Percentiles rank a stretch among this genome's conserved stretches.
Conservation (phyloP, 495 filamentous ascomycete genomes). For the Amniculicola lignicola region DNA sequence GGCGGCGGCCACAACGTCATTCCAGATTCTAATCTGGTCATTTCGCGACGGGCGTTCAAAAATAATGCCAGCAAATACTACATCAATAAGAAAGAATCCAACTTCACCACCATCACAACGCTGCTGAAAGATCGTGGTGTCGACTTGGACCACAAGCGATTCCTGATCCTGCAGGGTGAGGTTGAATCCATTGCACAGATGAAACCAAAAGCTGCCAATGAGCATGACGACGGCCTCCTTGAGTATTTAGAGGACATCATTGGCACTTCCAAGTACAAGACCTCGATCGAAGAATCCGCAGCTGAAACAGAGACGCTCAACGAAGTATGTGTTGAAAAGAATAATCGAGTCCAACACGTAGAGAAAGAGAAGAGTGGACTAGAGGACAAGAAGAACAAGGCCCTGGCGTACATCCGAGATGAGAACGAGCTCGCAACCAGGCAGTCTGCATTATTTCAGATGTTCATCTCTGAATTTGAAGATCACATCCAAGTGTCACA, state of each 20-base stretch:
- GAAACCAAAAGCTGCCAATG: slow-evolving; percentile 91
- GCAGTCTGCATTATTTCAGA: slow-evolving; percentile 84
- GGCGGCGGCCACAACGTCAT: slow-evolving; percentile 69
- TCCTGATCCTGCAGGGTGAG: slow-evolving; percentile 94
- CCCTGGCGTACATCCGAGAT: slow-evolving; percentile 78
- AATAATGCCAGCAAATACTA: slow-evolving; percentile 98
- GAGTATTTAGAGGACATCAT: slow-evolving; percentile 99
- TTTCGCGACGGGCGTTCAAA: slow-evolving; percentile 92
- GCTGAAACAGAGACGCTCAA: slow-evolving; percentile 86
- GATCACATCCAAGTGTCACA: slow-evolving; percentile 88
- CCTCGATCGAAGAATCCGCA: slow-evolving; percentile 90
- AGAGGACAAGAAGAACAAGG: slow-evolving; percentile 95
- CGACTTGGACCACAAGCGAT: slow-evolving; percentile 96
- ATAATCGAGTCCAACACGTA: slow-evolving; percentile 88
- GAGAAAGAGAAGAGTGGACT: slow-evolving; percentile 92
- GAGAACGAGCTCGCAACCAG: slow-evolving; percentile 91
- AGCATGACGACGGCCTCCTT: slow-evolving; percentile 92
- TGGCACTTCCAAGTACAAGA: slow-evolving; percentile 95
- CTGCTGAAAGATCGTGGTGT: slow-evolving; percentile 86
- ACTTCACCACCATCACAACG: slow-evolving; percentile 84
- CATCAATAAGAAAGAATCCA: slow-evolving; percentile 83
- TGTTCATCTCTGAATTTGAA: slow-evolving; percentile 80
- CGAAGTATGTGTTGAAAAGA: slow-evolving; percentile 92
- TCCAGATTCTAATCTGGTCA: slow-evolving; percentile 76
- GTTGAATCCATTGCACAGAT: slow-evolving; percentile 99